Conservation (phyloP, 257 asterid genomes). For the Scutellaria baicalensis region DNA sequence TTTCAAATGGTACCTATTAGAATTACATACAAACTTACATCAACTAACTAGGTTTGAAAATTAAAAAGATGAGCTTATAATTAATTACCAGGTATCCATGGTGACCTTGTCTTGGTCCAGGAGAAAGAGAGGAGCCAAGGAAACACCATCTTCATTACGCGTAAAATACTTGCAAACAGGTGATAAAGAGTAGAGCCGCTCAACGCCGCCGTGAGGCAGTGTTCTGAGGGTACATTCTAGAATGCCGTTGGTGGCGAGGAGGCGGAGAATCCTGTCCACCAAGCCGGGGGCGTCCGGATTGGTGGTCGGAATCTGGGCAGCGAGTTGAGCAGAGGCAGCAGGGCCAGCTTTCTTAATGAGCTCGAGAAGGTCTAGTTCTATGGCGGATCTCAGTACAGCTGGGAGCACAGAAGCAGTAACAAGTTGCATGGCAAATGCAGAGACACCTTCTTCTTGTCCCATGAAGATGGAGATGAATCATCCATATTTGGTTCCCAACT, state of each 20-base stretch:
- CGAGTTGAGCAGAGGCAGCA: constrained; percentile 24
- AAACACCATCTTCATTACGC: constrained; percentile 28
- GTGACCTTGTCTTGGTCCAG: constrained; percentile 9
- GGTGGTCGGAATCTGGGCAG: constrained; percentile 17
- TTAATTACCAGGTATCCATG: constrained; percentile 53
- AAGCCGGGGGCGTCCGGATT: constrained; percentile 19
- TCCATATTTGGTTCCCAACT: too few relatives aligned
- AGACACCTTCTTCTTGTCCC: not conserved
- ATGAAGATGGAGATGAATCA: too few relatives aligned
- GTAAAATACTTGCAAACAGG: constrained; percentile 46
- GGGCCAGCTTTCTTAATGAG: constrained; percentile 20
- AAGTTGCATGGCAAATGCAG: not conserved
- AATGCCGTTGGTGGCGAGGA: constrained; percentile 27
- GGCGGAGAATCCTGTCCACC: constrained; percentile 32
- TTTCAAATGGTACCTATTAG: constrained; percentile 41
- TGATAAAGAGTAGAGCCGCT: constrained; percentile 33
- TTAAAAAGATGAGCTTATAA: too few relatives aligned
- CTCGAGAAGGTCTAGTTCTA: constrained; percentile 7
- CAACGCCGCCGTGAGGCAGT: constrained; percentile 8
- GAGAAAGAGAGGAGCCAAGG: constrained; percentile 14
- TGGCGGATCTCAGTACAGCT: not conserved
- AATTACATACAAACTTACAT: too few relatives aligned
- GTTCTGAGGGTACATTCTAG: constrained; percentile 10
- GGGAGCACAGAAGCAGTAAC: not conserved
- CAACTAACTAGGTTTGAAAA: too few relatives aligned